Conservation (phyloP, 2,329 filamentous ascomycete species). For the Septoria linicola region DNA sequence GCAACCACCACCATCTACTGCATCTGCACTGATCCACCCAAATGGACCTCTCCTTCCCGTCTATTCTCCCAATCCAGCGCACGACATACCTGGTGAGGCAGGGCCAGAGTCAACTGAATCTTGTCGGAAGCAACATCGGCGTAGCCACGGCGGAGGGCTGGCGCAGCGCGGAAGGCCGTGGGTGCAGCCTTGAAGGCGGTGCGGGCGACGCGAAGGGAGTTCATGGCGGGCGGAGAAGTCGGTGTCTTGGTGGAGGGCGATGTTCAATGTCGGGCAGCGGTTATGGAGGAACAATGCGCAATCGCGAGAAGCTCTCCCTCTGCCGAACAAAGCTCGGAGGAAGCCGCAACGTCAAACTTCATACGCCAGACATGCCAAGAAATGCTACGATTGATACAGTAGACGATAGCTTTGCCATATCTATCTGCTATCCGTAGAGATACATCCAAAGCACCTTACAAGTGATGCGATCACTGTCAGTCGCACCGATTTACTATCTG, state of each 20-base stretch:
- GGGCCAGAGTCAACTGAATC: slow-evolving; percentile 96
- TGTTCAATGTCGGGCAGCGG: too few relatives aligned
- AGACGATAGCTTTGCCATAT: too few relatives aligned
- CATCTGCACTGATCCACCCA: background rate
- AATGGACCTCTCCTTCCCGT: background rate
- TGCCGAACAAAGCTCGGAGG: too few relatives aligned
- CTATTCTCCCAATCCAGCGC: too few relatives aligned
- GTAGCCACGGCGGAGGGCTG: slow-evolving; percentile 87
- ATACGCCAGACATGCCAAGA: too few relatives aligned
- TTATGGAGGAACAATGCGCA: too few relatives aligned
- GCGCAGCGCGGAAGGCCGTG: slow-evolving; percentile 68
- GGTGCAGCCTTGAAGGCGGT: slow-evolving; percentile 82
- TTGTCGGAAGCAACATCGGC: slow-evolving; percentile 59
- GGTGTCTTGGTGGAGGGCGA: slow-evolving; percentile 8
- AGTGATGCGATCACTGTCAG: too few relatives aligned
- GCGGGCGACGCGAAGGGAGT: slow-evolving; percentile 88
- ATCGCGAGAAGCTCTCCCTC: slow-evolving; percentile 1
- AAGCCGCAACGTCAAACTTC: too few relatives aligned
- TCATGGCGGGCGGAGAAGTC: slow-evolving; percentile 62
- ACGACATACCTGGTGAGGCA: slow-evolving; percentile 90
- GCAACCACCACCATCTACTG: background rate
- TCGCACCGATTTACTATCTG: too few relatives aligned
- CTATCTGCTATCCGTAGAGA: too few relatives aligned
- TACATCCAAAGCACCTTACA: too few relatives aligned
- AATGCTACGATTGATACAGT: too few relatives aligned